Base-by-base conservation (phyloP, 345 rosid genomes). In the Sisymbrium irio region DNA sequence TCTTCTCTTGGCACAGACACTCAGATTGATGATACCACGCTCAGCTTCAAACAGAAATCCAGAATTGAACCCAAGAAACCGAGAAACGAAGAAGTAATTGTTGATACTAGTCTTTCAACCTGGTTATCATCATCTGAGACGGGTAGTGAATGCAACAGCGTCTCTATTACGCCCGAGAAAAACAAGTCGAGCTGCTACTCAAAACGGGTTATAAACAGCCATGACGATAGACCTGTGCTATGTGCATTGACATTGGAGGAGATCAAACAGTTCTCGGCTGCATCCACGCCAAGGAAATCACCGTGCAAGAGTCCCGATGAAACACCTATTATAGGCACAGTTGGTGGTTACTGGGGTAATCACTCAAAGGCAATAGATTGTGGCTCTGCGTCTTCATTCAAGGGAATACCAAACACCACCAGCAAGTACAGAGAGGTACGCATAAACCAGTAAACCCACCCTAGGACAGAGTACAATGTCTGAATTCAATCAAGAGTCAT, bases 351-450 rank as follows among this genome's bases (percentile, higher is more conserved):
- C 28, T 92, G 98, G 95, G 85, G 78, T 81, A 64, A 85, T 65
- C 69, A 40, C 39, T 58, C 61, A 67, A 72, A 77, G 41, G 63
- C 73, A 32, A 82, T 72, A 68, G 82, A 82, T 68, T 57, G 81
- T 14, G 62, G 66, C 61, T 83, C 94, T 22, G 81, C 60, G 20
- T 76, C 90, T 67, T 82, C 98, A 13, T 84, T 80, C 70, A 96
- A 92, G 81, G 97, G 98, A 53, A 89, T 87, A 74, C 97, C 98
- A 4, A 96, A 89, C 82, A 86, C 96, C 25, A 90, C 83, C 59
- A 92, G 98, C 85, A 90, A 92, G 82, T 96, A 92, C 72, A 81
- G 87, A 83, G 99, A 96, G 98, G 99, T 90, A 86, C 13, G 14
- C 44, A 53, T 64, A 28, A 69, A 76, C 17, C 17, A 25, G 56